Evolutionary conservation across 768 basidiomycete species (phyloP).

Genomic region (Phylloporus rhodoxanthus): DNA sequence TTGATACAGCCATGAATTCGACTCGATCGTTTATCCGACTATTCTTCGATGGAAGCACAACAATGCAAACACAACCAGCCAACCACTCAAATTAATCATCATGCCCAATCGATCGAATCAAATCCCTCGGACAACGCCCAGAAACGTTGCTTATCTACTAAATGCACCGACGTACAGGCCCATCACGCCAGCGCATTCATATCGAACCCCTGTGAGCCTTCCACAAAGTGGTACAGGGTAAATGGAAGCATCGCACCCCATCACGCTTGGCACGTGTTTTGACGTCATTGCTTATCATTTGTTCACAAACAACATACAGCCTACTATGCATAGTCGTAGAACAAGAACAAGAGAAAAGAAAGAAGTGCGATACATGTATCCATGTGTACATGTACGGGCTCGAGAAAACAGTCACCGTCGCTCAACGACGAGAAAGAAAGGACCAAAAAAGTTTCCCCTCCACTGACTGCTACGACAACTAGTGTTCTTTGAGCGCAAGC

Average conservation of each 20-base stretch:
- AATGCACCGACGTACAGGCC: neutral
- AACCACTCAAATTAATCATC: neutral
- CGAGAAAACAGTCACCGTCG: constrained; percentile 1
- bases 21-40: neutral
- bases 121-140: neutral
- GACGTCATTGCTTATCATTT: no score
- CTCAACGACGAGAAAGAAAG: constrained; percentile 6
- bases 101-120: neutral
- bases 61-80: neutral
- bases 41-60: neutral
- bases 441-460: neutral
- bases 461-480: neutral
- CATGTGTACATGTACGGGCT: neutral
- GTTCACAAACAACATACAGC: neutral
- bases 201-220: neutral
- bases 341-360: neutral
- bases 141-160: neutral
- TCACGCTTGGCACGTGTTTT: neutral
- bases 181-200: neutral
- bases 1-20: neutral
- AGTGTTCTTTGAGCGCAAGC: constrained; percentile 3
- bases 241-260: neutral
- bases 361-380: neutral
- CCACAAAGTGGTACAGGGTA: neutral
- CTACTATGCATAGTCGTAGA: neutral